Conservation (phyloP, 2,329 filamentous ascomycete species). For the Gnomoniopsis smithogilvyi region DNA sequence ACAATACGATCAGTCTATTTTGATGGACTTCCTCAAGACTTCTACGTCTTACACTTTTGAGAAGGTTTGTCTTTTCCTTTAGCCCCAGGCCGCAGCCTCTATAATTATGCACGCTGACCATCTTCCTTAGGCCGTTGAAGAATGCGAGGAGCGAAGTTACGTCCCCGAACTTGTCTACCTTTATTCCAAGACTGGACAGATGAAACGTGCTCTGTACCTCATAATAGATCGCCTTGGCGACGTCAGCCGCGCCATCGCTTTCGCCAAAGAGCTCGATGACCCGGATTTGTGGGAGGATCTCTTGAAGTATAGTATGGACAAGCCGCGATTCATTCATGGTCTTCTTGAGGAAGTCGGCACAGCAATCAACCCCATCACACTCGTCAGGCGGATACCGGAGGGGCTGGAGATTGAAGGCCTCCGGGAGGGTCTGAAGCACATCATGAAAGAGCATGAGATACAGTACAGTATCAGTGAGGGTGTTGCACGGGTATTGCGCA, state of each 20-base stretch:
- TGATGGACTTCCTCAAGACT: constrained; percentile 83
- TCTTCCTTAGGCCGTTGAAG: constrained; percentile 54
- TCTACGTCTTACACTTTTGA: constrained; percentile 90
- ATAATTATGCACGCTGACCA: constrained; percentile 17
- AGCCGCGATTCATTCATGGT: constrained; percentile 88
- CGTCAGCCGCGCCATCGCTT: constrained; percentile 87
- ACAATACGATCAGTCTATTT: constrained; percentile 70
- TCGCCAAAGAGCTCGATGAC: constrained; percentile 91
- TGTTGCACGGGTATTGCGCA: constrained; percentile 79
- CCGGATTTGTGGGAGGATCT: constrained; percentile 93
- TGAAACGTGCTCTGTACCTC: constrained; percentile 83
- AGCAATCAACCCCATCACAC: constrained; percentile 84
- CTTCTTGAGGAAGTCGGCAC: constrained; percentile 93
- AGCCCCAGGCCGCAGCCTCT: neutral
- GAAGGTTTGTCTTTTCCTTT: constrained; percentile 41
- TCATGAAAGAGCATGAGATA: constrained; percentile 94
- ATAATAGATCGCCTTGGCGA: constrained; percentile 93
- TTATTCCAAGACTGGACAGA: constrained; percentile 91
- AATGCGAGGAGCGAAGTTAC: constrained; percentile 79
- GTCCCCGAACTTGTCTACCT: constrained; percentile 94
- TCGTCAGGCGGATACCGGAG: constrained; percentile 87
- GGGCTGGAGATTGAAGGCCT: constrained; percentile 90
- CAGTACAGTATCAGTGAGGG: constrained; percentile 90
- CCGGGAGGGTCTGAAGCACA: constrained; percentile 80
- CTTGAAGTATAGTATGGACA: constrained; percentile 95